Evolutionary conservation across 495 filamentous ascomycete species (phyloP), one percentile per base, ranked within the genome.

Genomic region (Melanomma pulvis-pyrius): DNA sequence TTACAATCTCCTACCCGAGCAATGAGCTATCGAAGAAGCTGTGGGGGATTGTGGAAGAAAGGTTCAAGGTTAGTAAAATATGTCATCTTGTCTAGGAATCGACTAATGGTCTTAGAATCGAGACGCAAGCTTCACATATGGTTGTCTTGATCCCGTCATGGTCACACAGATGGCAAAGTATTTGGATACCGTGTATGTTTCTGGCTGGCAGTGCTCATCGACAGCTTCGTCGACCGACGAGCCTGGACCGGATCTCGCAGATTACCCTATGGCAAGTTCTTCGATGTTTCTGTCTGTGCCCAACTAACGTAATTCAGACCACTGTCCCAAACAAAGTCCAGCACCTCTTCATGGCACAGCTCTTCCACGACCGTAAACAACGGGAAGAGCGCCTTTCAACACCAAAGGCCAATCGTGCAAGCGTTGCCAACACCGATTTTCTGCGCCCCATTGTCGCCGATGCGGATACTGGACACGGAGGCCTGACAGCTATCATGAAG

Each of bases 111-210:
- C 11, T 24, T 74, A 96, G 91, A 89, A 85, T 71, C 86, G 85
- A 61, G 89, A 92, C 69, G 90, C 90, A 41, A 94, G 90, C 79
- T 96, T 86, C 80, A 98, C 94, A 39, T 98, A 97, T 78, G 94
- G 94, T 73, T 97, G 94, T 78, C 82, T 98, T 61, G 96, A 98
- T 72, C 94, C 94, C 11, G 96, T 96, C 5, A 97, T 97, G 90
- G 84, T 98, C 73, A 97, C 96, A 22, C 94, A 98, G 77, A 98
- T 98, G 94, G 93, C 92, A 71, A 96, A 98, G 78, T 98, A 94
- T 78, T 84, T 98, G 56, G 94, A 98, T 75, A 98, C 96, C 39
- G 92, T 98, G 76, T 98, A 98, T 74, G 92, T 98, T 57, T 97
- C 93, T 39, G 94, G 94, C 67, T 98, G 94, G 94, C 96, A 98